Percentiles rank a stretch among this genome's conserved stretches.
Evolutionary conservation across 768 basidiomycete genomes (phyloP).

Genomic region (Harrya chromipes): DNA sequence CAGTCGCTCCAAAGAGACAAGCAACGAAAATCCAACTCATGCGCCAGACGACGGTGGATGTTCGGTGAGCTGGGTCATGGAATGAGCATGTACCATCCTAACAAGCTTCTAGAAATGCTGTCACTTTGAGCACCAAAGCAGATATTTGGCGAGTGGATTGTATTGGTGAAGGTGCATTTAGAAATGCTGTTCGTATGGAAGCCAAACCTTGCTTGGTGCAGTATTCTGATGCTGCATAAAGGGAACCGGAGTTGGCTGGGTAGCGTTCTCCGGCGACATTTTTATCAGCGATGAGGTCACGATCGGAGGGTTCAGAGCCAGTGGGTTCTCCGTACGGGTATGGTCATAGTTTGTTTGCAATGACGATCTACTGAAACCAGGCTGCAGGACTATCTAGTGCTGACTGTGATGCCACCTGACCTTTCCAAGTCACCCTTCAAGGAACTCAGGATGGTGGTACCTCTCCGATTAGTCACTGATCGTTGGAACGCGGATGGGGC

Average conservation of each 20-base stretch:
- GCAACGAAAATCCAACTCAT: constrained; percentile 58
- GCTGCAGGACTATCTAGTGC: constrained; percentile 63
- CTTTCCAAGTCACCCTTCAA: constrained; percentile 50
- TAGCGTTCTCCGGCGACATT: constrained; percentile 62
- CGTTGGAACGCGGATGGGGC: constrained; percentile 43
- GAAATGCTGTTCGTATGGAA: constrained; percentile 44
- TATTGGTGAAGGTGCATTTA: constrained; percentile 64
- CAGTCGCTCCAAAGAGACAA: constrained; percentile 26
- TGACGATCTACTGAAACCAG: neutral
- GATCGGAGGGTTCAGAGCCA: constrained; percentile 62
- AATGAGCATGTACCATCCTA: neutral
- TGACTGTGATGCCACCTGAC: constrained; percentile 59
- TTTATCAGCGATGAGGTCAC: constrained; percentile 45
- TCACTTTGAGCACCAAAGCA: constrained; percentile 52
- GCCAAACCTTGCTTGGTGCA: neutral
- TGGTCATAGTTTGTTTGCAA: constrained; percentile 8
- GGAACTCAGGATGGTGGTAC: constrained; percentile 60
- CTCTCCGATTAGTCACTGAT: constrained; percentile 64
- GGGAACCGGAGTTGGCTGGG: constrained; percentile 65
- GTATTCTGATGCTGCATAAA: constrained; percentile 25
- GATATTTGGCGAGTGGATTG: constrained; percentile 68
- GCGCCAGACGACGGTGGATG: constrained; percentile 67
- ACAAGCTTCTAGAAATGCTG: constrained; percentile 39
- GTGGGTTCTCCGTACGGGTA: constrained; percentile 64
- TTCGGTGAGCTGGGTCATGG: constrained; percentile 35